These are phyloP conservation scores for Beauveria sp. DNA, from an alignment of 2,329 filamentous ascomycete genomes.

Conservation along the genomic window DNA sequence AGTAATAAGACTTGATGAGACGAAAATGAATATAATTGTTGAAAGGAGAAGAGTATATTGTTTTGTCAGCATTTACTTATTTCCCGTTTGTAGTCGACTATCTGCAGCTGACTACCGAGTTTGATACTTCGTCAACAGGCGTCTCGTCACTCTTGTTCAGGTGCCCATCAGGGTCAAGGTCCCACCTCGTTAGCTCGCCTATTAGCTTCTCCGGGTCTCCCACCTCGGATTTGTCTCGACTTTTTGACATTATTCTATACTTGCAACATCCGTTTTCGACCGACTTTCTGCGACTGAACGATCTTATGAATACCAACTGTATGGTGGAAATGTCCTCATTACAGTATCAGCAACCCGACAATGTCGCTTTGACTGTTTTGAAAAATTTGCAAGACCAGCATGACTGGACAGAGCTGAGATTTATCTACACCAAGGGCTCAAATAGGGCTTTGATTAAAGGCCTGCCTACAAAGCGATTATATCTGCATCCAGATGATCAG, in stretches of 20 bases:
- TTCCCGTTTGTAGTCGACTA: no score
- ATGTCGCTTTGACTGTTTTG: conserved; percentile 42
- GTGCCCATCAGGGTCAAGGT: neutral
- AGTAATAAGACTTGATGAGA: no score
- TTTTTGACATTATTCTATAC: neutral
- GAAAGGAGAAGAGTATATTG: no score
- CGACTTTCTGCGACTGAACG: neutral
- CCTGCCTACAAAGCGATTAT: conserved; percentile 63
- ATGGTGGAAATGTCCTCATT: neutral
- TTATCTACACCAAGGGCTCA: conserved; percentile 38
- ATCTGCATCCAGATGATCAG: conserved; percentile 78
- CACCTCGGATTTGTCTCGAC: neutral
- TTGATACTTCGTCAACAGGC: no score
- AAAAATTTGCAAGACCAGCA: conserved; percentile 71
- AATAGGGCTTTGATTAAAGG: conserved; percentile 62
- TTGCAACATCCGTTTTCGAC: neutral
- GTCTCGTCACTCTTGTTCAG: no score
- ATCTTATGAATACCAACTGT: neutral
- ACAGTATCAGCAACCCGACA: neutral
- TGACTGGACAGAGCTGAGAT: conserved; percentile 57
- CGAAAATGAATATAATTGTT: no score
- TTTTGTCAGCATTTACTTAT: no score
- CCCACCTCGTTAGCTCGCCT: neutral
- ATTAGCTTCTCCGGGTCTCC: neutral
- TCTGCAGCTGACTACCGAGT: no score